A percentile compares a stretch with the other conserved stretches of the same genome.
Evolutionary conservation across 371 early-diverging fungal species (phyloP).

Genomic region (Apophysomyces trapeziformis): DNA sequence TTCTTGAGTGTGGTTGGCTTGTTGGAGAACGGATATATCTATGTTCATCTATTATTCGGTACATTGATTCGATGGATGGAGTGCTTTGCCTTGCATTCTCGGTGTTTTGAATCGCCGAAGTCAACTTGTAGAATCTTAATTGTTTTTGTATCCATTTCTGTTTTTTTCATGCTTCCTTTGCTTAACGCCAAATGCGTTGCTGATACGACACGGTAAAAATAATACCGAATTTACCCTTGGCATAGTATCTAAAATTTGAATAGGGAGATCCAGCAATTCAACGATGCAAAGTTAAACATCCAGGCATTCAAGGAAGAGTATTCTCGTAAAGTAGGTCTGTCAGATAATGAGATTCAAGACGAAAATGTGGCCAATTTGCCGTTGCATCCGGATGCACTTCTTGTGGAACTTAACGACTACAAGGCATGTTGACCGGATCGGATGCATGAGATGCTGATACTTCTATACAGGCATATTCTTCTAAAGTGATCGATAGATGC

Average conservation of each 20-base stretch:
- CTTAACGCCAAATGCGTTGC: background rate
- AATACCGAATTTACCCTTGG: background rate
- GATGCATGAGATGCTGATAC: background rate
- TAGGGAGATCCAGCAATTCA: constrained; percentile 13
- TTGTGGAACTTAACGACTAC: constrained; percentile 15
- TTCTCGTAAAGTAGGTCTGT: constrained; percentile 2
- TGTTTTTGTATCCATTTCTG: background rate
- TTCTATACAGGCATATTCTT: constrained; percentile 7
- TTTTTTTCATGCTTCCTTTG: background rate
- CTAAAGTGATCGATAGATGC: constrained; percentile 3
- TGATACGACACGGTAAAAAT: background rate
- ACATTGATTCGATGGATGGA: no score
- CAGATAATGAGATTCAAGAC: background rate
- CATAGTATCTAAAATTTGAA: background rate
- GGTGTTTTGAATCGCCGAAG: no score
- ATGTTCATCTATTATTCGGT: no score
- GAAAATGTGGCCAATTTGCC: background rate
- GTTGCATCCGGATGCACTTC: constrained; percentile 13
- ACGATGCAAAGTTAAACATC: constrained; percentile 8
- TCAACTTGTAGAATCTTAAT: background rate
- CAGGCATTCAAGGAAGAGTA: constrained; percentile 13
- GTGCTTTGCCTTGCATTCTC: no score
- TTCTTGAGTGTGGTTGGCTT: no score
- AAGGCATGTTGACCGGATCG: background rate
- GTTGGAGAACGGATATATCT: no score